Conservation (phyloP, 1,139 yeast species). For the Pneumocystis carinii region DNA sequence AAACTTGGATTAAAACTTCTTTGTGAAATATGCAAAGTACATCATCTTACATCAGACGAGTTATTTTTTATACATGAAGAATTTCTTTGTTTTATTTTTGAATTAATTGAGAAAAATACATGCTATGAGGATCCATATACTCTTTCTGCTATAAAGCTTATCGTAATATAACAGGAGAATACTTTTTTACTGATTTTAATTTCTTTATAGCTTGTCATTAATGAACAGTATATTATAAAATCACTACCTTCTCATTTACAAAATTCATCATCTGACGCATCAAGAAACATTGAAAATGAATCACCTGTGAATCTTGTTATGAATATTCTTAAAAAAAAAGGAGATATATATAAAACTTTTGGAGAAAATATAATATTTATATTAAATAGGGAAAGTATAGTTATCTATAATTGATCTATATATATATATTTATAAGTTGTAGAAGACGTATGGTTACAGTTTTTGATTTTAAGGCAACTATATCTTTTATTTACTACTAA, state of each 20-base stretch:
- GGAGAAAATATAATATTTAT: slow-evolving; percentile 44
- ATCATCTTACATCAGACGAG: slow-evolving; percentile 32
- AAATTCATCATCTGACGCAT: slow-evolving; percentile 12
- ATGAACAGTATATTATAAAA: slow-evolving; percentile 71
- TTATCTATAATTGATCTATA: not conserved
- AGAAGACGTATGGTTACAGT: slow-evolving; percentile 49
- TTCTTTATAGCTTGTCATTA: slow-evolving; percentile 36
- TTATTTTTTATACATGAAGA: slow-evolving; percentile 18
- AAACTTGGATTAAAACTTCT: slow-evolving; percentile 37
- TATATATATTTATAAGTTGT: not conserved
- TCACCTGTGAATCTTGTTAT: slow-evolving; percentile 15
- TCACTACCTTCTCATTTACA: slow-evolving; percentile 29
- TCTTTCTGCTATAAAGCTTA: slow-evolving; percentile 56
- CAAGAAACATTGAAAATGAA: slow-evolving; percentile 5
- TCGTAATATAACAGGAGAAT: slow-evolving; percentile 18
- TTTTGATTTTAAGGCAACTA: slow-evolving; percentile 63
- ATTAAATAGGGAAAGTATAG: slow-evolving; percentile 53
- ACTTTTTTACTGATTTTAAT: not conserved
- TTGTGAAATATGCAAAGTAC: slow-evolving; percentile 38
- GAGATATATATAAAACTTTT: slow-evolving; percentile 31
- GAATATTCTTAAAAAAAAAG: slow-evolving; percentile 13
- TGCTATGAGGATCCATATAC: slow-evolving; percentile 46
- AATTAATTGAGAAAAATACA: slow-evolving; percentile 35
- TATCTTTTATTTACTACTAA: slow-evolving; percentile 60
- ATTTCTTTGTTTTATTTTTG: slow-evolving; percentile 36